These are phyloP conservation scores for Ochromonas danica DNA, from an alignment of 108 stramenopile species.

Conservation along the genomic window DNA sequence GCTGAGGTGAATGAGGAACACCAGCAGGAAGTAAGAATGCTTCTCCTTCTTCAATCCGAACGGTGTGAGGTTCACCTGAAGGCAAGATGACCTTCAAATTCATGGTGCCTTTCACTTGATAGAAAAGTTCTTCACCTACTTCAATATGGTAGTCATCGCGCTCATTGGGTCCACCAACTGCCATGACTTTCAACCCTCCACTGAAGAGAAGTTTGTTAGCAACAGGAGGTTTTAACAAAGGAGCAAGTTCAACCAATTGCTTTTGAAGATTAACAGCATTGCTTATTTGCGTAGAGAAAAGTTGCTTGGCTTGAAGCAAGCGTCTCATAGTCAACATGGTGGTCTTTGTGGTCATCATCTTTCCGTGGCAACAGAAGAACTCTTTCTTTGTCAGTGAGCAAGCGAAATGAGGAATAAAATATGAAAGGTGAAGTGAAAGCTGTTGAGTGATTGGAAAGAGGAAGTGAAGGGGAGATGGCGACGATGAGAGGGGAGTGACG, in stretches of 20 bases:
- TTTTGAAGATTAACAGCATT: neutral
- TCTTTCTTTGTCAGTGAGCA: no score
- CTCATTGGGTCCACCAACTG: conserved; percentile 30
- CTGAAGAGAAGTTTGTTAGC: conserved; percentile 3
- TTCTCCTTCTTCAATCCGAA: neutral
- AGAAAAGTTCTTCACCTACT: conserved; percentile 13
- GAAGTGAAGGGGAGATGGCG: no score
- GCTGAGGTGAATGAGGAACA: conserved; percentile 35
- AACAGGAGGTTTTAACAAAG: conserved; percentile 28
- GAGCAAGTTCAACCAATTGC: neutral
- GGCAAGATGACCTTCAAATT: neutral
- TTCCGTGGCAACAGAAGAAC: no score
- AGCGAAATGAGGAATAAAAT: no score
- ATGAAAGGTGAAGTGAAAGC: no score
- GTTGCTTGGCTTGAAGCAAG: no score
- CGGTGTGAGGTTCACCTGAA: neutral
- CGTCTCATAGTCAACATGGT: no score
- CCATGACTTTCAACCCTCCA: conserved; percentile 28
- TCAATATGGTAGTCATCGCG: conserved; percentile 25
- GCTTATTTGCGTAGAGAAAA: no score
- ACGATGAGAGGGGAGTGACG: no score
- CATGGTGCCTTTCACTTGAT: conserved; percentile 20
- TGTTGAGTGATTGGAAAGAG: no score
- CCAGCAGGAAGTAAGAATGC: conserved; percentile 5
- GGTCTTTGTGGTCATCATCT: no score